Evolutionary conservation across 345 rosid species (phyloP).

Genomic region (Salix suchowensis): DNA sequence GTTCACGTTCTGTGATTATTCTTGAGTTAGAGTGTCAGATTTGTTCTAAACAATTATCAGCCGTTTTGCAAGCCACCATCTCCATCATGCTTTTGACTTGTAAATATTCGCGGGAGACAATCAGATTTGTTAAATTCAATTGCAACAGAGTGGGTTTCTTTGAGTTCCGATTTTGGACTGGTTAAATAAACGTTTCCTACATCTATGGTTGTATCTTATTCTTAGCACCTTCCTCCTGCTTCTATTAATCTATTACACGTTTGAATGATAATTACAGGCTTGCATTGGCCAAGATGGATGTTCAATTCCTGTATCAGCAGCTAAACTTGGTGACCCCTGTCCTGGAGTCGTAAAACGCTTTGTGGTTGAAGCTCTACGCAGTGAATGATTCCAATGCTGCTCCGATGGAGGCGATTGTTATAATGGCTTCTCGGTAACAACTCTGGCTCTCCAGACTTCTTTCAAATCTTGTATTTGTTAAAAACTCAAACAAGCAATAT

Average conservation of each 20-base stretch:
- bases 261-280: conserved; percentile 34
- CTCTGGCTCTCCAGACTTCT: background rate
- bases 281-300: conserved; percentile 51
- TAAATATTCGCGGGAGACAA: no score
- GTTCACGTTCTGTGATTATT: no score
- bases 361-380: conserved; percentile 49
- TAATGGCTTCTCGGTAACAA: background rate
- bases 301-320: conserved; percentile 36
- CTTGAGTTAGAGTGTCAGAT: no score
- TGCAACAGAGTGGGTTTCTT: no score
- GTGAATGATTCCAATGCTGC: conserved; percentile 6
- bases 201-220: background rate
- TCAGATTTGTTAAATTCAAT: no score
- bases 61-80: no score
- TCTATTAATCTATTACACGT: background rate
- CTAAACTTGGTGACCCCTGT: conserved; percentile 43
- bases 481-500: background rate
- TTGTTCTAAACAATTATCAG: no score
- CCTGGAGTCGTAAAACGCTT: conserved; percentile 41
- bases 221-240: background rate
- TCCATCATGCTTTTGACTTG: no score
- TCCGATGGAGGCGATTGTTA: background rate
- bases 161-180: background rate
- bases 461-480: background rate
- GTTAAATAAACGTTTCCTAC: no score